Evolutionary conservation across 2,329 filamentous ascomycete species (phyloP).

Genomic region (Botryotinia narcissicola): DNA sequence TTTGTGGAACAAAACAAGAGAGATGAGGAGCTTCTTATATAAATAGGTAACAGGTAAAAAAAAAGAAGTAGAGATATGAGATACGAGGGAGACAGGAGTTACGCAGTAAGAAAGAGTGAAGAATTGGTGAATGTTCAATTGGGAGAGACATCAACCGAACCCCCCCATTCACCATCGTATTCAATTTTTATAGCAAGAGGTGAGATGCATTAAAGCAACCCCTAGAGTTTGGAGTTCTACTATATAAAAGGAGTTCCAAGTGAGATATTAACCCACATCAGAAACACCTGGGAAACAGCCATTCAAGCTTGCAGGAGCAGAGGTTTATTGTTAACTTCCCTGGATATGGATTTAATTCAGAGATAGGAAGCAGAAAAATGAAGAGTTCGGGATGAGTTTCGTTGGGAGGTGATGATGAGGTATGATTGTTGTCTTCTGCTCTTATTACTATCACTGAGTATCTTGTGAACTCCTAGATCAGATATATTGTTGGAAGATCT

Average conservation of each 20-base stretch:
- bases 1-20: background rate
- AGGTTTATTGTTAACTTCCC: rapidly evolving
- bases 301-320: background rate
- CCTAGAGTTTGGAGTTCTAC: background rate
- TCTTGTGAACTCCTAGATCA: background rate
- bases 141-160: no score
- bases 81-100: background rate
- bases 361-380: background rate
- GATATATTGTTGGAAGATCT: no score
- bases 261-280: background rate
- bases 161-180: background rate
- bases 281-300: background rate
- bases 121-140: background rate
- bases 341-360: rapidly evolving
- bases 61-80: background rate
- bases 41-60: background rate
- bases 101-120: background rate
- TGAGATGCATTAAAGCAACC: background rate
- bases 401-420: background rate
- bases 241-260: background rate
- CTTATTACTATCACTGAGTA: background rate
- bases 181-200: background rate
- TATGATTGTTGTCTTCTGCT: background rate
- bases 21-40: background rate
- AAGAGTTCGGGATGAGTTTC: background rate